Evolutionary conservation across 2,329 filamentous ascomycete genomes (phyloP).

Genomic region (Clarireedia monteithiana): DNA sequence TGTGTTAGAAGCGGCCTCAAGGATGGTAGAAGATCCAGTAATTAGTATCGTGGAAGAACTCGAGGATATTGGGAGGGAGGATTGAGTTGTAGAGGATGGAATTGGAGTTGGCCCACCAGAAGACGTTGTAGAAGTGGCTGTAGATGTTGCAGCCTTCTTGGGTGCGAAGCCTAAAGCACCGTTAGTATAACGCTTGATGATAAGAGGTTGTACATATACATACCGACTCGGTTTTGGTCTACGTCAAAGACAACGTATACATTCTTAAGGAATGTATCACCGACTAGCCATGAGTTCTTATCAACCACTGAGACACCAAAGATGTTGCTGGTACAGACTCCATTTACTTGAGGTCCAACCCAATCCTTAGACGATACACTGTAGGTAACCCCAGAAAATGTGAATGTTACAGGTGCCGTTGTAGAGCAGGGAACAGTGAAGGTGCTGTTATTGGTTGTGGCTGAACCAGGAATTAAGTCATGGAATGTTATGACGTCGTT

Average conservation of each 20-base stretch:
- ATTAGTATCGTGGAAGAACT: too few species aligned
- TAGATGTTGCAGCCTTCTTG: too few species aligned
- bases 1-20: too few species aligned
- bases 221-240: constrained; percentile 58
- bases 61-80: too few species aligned
- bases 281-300: constrained; percentile 61
- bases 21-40: too few species aligned
- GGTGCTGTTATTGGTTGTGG: constrained; percentile 48
- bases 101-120: too few species aligned
- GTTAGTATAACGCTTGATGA: too few species aligned
- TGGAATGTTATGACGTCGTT: constrained; percentile 62
- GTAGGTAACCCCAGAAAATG: constrained; percentile 62
- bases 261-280: constrained; percentile 82
- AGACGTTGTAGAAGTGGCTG: too few species aligned
- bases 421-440: constrained; percentile 70
- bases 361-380: constrained; percentile 65
- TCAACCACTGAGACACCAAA: constrained; percentile 62
- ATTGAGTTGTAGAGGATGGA: too few species aligned
- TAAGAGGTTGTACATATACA: too few species aligned
- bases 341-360: constrained; percentile 39
- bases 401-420: constrained; percentile 50
- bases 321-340: constrained; percentile 62
- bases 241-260: constrained; percentile 82
- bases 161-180: too few species aligned
- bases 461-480: constrained; percentile 50